Evolutionary conservation across 768 basidiomycete species (phyloP), one percentile per base, ranked within the genome.

Genomic region (Arthromyces matolae): DNA sequence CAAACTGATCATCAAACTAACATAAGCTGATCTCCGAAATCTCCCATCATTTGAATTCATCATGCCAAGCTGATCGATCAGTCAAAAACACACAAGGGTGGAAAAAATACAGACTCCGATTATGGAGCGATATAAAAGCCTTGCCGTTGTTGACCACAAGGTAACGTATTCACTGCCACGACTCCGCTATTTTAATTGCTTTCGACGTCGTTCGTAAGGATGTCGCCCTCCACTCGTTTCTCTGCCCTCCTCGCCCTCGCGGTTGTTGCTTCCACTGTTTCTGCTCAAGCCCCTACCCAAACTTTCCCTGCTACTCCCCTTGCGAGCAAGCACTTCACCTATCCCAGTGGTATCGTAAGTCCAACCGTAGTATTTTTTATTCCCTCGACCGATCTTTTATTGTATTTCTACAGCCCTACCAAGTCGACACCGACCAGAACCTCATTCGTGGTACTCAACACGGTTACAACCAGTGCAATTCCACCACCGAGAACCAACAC

Each of bases 391-490:
- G 6, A 3, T 22, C 22, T 39, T 23, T 27, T 42, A 1, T 14
- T 31, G 5, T 32, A 22, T n/a, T 27, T 31, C 27, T 51, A n/a
- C n/a, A 72, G 69, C 68, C 69, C 8, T 65, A 67, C 48, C 59
- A 68, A 54, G 71, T 69, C 47, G 70, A 72, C 40, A 66, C 63
- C 14, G 68, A 72, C 53, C 45, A 51, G 10, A 38, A 46, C 44
- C 51, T 68, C 4, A 57, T 58, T 46, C 61, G 71, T 39, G 71
- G 71, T 16, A 48, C 67, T 12, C 86, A 88, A 60, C 56, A 57
- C 16, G 86, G 86, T 13, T 85, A 83, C 71, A 85, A 84, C 61
- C 58, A 68, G 9, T 86, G 84, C 63, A 87, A 86, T 63, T 75
- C 78, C 0, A 80, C 82, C 14, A 86, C 86, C 0, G 71, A 84